A percentile compares a stretch with the other conserved stretches of the same genome.
These are phyloP conservation scores for Verticillium longisporum DNA, from an alignment of 2,329 filamentous ascomycete genomes.

Conservation along the genomic window DNA sequence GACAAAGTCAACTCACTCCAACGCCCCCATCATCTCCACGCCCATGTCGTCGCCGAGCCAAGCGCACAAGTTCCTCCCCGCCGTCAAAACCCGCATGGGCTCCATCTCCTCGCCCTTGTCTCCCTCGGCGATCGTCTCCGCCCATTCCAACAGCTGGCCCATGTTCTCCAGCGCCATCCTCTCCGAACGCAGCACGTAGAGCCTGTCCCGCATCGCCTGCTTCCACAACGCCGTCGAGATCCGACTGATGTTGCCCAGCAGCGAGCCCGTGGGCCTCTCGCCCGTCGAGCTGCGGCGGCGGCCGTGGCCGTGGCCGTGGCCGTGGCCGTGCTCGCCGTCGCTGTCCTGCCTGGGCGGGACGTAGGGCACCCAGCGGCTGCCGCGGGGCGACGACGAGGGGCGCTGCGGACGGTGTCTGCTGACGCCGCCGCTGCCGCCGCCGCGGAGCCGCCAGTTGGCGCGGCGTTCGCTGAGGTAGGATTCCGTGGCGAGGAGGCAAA, in stretches of 20 bases:
- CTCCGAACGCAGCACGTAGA: constrained; percentile 20
- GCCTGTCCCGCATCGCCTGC: constrained; percentile 19
- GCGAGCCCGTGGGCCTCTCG: constrained; percentile 12
- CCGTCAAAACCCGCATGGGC: constrained; percentile 7
- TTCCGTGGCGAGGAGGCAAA: constrained; percentile 16
- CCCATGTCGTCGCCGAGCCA: constrained; percentile 13
- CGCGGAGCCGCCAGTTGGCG: constrained; percentile 14
- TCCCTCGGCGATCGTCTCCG: constrained; percentile 17
- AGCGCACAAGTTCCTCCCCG: constrained; percentile 15
- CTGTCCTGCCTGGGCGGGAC: neutral
- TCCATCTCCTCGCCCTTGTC: constrained; percentile 1
- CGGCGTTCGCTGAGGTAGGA: constrained; percentile 13
- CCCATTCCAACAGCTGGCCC: constrained; percentile 19
- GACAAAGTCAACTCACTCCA: neutral
- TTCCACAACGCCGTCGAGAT: constrained; percentile 24
- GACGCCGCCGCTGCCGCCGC: constrained; percentile 3
- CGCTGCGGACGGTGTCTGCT: neutral
- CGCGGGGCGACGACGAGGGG: neutral
- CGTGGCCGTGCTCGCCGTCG: neutral
- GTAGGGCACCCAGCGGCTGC: neutral
- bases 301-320: no score
- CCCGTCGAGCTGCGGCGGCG: neutral
- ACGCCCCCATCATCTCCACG: neutral
- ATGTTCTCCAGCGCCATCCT: constrained; percentile 19
- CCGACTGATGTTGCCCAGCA: constrained; percentile 20